Percentiles rank a stretch among this genome's conserved stretches.
phyloP scores from a whole-genome alignment of 2,329 filamentous ascomycete species.

The Alternaria angustiovoidea region DNA sequence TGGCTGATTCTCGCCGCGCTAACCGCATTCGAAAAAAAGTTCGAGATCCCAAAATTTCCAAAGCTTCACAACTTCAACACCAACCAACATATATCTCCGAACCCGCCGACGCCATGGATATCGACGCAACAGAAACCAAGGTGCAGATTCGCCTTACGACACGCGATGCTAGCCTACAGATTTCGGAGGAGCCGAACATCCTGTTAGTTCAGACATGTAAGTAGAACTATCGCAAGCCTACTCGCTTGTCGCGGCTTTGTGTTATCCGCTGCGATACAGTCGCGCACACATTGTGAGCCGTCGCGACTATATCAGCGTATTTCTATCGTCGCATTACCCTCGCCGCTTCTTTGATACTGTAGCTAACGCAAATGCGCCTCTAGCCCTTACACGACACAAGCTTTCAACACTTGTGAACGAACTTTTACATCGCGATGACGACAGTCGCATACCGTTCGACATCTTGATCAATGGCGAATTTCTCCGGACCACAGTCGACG shows the following conservation, averaged over 20 bases:
- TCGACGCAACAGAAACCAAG: slow-evolving; percentile 37
- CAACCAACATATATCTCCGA: slow-evolving; percentile 6
- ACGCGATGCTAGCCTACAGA: slow-evolving; percentile 43
- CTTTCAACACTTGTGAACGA: slow-evolving; percentile 71
- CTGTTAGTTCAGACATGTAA: slow-evolving; percentile 46
- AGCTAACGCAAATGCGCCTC: slow-evolving; percentile 18
- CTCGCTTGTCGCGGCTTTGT: background rate
- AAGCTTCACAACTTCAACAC: slow-evolving; percentile 24
- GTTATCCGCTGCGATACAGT: background rate
- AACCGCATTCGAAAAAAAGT: slow-evolving; percentile 39
- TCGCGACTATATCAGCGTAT: background rate
- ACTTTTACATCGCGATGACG: slow-evolving; percentile 63
- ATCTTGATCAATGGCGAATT: slow-evolving; percentile 96
- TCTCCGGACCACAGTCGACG: slow-evolving; percentile 85
- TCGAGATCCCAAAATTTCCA: slow-evolving; percentile 38
- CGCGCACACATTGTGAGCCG: background rate
- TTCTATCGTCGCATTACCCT: background rate
- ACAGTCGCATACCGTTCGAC: slow-evolving; percentile 80
- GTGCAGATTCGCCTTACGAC: slow-evolving; percentile 49
- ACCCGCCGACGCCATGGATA: slow-evolving; percentile 33
- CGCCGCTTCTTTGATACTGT: background rate
- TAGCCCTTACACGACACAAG: slow-evolving; percentile 44
- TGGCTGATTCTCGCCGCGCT: slow-evolving; percentile 34
- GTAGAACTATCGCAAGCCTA: slow-evolving; percentile 15
- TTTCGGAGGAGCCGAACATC: slow-evolving; percentile 43